These are phyloP conservation scores for Rutstroemia sp. DNA, from an alignment of 2,329 filamentous ascomycete genomes.

Conservation along the genomic window DNA sequence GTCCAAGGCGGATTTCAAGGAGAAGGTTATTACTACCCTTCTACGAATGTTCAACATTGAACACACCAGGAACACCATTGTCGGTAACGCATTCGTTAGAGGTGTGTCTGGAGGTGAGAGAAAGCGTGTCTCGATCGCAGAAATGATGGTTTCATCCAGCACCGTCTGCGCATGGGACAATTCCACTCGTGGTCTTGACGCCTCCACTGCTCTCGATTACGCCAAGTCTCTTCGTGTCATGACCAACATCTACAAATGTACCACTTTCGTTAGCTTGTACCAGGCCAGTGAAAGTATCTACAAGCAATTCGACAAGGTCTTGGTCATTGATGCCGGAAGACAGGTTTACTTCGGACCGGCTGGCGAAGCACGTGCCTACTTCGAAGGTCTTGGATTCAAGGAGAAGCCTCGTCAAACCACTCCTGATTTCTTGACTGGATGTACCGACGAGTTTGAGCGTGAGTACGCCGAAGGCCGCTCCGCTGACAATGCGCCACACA, in stretches of 20 bases:
- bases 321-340: slow-evolving; percentile 67
- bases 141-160: slow-evolving; percentile 66
- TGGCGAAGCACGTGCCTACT: slow-evolving; percentile 63
- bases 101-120: slow-evolving; percentile 75
- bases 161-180: slow-evolving; percentile 76
- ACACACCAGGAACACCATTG: slow-evolving; percentile 66
- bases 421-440: slow-evolving; percentile 68
- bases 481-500: slow-evolving; percentile 59
- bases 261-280: slow-evolving; percentile 61
- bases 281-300: slow-evolving; percentile 65
- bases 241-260: slow-evolving; percentile 68
- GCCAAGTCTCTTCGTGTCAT: slow-evolving; percentile 62
- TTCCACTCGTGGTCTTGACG: slow-evolving; percentile 68
- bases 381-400: slow-evolving; percentile 56
- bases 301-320: slow-evolving; percentile 70
- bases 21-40: slow-evolving; percentile 60
- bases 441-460: slow-evolving; percentile 67
- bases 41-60: slow-evolving; percentile 73
- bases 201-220: slow-evolving; percentile 72
- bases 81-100: slow-evolving; percentile 60
- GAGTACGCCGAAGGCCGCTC: slow-evolving; percentile 61
- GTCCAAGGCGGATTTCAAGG: slow-evolving; percentile 56
- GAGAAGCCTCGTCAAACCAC: slow-evolving; percentile 55
- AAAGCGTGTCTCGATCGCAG: slow-evolving; percentile 73
- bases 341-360: slow-evolving; percentile 60